phyloP scores from a whole-genome alignment of 2,329 filamentous ascomycete genomes.

The Cladosporium phlei region DNA sequence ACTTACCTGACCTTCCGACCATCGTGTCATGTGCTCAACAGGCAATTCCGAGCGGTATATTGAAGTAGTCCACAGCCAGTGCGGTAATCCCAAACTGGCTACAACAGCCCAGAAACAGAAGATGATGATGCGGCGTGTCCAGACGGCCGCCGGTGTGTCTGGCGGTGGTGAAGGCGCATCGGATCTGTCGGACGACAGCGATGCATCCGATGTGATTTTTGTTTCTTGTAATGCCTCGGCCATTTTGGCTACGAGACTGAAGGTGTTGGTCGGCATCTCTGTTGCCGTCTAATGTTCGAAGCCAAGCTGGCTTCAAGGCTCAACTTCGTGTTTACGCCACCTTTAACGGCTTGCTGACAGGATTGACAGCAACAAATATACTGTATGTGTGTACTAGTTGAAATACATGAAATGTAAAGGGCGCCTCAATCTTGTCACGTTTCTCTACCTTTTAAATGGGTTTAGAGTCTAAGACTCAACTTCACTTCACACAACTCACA shows the following conservation, averaged over 20 bases:
- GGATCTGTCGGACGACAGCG: neutral
- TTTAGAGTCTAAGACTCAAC: too few species aligned
- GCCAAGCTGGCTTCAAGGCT: neutral
- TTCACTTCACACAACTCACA: too few species aligned
- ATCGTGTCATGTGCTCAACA: conserved; percentile 78
- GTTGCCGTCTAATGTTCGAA: neutral
- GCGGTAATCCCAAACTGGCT: conserved; percentile 74
- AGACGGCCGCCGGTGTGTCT: conserved; percentile 65
- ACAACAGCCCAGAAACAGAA: conserved; percentile 89
- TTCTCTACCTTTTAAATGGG: too few species aligned
- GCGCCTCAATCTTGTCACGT: too few species aligned
- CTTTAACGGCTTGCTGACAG: too few species aligned
- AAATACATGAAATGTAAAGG: too few species aligned
- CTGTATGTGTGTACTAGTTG: too few species aligned
- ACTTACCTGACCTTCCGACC: conserved; percentile 81
- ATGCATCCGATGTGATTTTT: neutral
- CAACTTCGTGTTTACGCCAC: too few species aligned
- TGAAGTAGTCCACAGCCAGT: conserved; percentile 94
- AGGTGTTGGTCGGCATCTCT: neutral
- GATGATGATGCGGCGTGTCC: conserved; percentile 69
- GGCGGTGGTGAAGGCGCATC: conserved; percentile 58
- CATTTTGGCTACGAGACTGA: neutral
- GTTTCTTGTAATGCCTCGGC: conserved; percentile 4
- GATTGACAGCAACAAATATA: too few species aligned
- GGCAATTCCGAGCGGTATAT: conserved; percentile 85